Conservation (phyloP, 2,329 filamentous ascomycete species). For the Cadophora sp. region DNA sequence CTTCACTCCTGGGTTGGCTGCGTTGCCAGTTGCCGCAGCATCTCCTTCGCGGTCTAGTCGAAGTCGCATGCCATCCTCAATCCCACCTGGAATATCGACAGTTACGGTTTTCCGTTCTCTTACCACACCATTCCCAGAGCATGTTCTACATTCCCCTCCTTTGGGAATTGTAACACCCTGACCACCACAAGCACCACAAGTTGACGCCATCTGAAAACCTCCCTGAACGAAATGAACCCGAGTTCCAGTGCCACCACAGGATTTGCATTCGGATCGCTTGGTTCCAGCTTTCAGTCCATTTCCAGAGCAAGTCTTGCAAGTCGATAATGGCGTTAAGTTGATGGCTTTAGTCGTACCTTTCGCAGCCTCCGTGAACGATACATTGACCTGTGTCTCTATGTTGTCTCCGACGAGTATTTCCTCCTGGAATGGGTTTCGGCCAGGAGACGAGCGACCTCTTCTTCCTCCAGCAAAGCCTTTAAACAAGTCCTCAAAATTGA, state of each 20-base stretch:
- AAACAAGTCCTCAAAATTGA: constrained; percentile 97
- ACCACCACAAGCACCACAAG: constrained; percentile 82
- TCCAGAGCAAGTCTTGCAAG: constrained; percentile 84
- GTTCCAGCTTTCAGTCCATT: constrained; percentile 84
- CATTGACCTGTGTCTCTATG: constrained; percentile 91
- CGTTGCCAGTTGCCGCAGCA: constrained; percentile 76
- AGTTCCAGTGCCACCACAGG: constrained; percentile 86
- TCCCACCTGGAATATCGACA: constrained; percentile 91
- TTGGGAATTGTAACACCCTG: constrained; percentile 77
- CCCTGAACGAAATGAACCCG: constrained; percentile 89
- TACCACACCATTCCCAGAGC: constrained; percentile 82
- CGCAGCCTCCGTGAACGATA: constrained; percentile 95
- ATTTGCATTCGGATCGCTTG: constrained; percentile 74
- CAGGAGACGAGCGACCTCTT: constrained; percentile 54
- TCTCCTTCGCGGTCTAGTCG: constrained; percentile 88
- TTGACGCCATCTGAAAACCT: constrained; percentile 95
- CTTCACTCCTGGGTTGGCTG: constrained; percentile 66
- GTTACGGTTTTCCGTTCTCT: constrained; percentile 83
- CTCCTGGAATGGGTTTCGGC: constrained; percentile 76
- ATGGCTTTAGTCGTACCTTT: constrained; percentile 92
- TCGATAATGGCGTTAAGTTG: constrained; percentile 78
- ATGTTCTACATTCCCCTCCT: constrained; percentile 81
- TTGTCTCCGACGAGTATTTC: constrained; percentile 89
- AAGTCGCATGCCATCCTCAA: constrained; percentile 95
- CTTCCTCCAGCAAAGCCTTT: constrained; percentile 73